phyloP scores from a whole-genome alignment of 208 protist species.

The Tritrichomonas musculus region DNA sequence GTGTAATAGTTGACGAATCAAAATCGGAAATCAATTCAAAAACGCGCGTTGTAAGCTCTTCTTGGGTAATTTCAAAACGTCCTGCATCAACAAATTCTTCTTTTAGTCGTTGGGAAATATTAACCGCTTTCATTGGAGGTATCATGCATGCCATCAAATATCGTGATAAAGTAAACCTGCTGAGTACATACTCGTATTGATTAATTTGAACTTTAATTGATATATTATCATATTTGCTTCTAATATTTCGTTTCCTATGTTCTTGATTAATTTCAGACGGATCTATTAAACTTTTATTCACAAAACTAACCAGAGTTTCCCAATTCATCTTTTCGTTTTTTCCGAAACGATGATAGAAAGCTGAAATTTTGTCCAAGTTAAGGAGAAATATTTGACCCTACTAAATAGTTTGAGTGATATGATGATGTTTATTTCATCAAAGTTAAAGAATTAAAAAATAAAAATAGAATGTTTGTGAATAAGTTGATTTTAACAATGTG shows the following conservation, averaged over 20 bases:
- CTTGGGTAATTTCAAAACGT: slow-evolving; percentile 1
- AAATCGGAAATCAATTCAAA: background rate
- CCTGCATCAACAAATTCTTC: background rate
- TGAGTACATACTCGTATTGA: slow-evolving; percentile 5
- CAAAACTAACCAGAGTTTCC: background rate
- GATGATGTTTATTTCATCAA: no score
- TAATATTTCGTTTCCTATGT: background rate
- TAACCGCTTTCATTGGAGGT: background rate
- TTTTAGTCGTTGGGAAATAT: background rate
- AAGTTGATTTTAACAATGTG: no score
- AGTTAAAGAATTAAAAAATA: no score
- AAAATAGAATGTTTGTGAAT: no score
- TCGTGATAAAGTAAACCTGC: background rate
- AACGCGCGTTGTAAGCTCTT: background rate
- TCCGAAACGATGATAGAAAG: no score
- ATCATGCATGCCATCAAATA: background rate
- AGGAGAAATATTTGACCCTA: no score
- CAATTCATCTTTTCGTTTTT: no score
- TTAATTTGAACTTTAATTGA: slow-evolving; percentile 12
- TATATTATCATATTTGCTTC: slow-evolving; percentile 29
- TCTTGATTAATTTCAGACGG: slow-evolving; percentile 15
- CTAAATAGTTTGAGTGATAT: no score
- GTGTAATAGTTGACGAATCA: background rate
- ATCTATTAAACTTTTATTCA: background rate
- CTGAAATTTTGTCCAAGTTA: no score